Base-by-base conservation (phyloP, 306 rosid species). In the Vigna nakashimae region DNA sequence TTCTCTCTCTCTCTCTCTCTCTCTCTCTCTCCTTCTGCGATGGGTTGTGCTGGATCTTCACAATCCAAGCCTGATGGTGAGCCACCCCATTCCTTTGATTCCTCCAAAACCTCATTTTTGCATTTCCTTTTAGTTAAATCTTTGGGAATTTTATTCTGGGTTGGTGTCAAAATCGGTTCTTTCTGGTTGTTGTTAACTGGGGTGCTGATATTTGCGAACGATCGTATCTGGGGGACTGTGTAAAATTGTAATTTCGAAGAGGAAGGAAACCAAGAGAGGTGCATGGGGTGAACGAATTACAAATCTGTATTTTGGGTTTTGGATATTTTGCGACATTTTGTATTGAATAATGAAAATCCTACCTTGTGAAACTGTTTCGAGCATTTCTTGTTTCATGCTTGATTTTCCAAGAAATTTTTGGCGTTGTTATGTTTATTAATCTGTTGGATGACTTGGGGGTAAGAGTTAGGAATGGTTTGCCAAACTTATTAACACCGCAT, bases 11-110 rank as follows among this genome's bases (percentile, higher is more conserved):
- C 48, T 30, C 6, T 8, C 45, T 40, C 45, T 2, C 45, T 1
- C 20, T 3, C 14, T 20, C 20, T 20, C 20, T 20, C 1, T 43
- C 0, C 55, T 72, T 65, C 73, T 70, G 79, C 62, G 86, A 94
- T 94, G 98, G 98, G 98, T 70, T 94, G 98, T 74, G 91, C 86
- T 62, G 95, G 93, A 88, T 94, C 98, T 67, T 89, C 97, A 20
- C 93, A 92, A 77, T 59, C 93, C 87, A 90, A 86, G 75, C 82
- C 85, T 75, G 93, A 94, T 69, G 98, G 98, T 94, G 71, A 86
- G 90, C 40, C 75, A 20, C 69, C 42, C 66, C 60, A 16, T 77
- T 6, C 51, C 12, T 80, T 69, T 46, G 58, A 62, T 50, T 42
- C 77, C 16, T 72, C 34, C 69, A 12, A 45, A 56, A 78, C 45